These are phyloP conservation scores for Geranomyces variabilis DNA, from an alignment of 192 early-diverging fungal species.

Conservation along the genomic window DNA sequence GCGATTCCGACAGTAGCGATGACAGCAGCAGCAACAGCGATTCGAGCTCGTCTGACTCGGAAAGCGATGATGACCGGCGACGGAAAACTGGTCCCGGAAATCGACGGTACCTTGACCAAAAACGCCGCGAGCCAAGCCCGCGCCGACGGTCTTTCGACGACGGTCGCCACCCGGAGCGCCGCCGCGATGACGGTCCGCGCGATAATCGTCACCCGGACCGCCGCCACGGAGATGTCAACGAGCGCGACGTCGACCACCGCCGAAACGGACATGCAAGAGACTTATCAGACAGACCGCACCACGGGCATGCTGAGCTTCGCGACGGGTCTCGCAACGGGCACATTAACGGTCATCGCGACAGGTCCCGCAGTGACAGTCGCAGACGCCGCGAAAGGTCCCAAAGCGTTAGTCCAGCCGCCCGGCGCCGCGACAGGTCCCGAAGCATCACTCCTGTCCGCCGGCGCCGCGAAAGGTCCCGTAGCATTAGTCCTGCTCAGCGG, in stretches of 20 bases:
- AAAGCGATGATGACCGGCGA: neutral
- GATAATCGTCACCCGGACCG: neutral
- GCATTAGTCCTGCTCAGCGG: no score
- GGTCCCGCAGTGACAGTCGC: neutral
- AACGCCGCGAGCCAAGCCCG: neutral
- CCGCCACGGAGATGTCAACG: neutral
- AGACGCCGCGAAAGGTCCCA: neutral
- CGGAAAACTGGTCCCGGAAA: neutral
- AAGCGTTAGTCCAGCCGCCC: neutral
- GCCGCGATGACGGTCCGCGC: neutral
- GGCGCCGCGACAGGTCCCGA: conserved; percentile 3
- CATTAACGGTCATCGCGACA: neutral
- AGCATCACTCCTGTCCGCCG: neutral
- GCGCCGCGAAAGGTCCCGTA: neutral
- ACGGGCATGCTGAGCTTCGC: neutral
- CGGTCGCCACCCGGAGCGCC: neutral
- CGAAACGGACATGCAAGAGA: neutral
- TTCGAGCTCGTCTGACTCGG: neutral
- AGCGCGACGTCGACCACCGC: neutral
- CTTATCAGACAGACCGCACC: neutral
- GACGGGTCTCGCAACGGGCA: neutral
- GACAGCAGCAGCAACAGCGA: neutral
- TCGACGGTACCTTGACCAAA: neutral
- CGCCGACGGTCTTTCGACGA: neutral
- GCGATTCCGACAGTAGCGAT: conserved; percentile 34